Evolutionary conservation across 164 flowering plant genomes (phyloP).

Genomic region (Vitis rotundifolia): DNA sequence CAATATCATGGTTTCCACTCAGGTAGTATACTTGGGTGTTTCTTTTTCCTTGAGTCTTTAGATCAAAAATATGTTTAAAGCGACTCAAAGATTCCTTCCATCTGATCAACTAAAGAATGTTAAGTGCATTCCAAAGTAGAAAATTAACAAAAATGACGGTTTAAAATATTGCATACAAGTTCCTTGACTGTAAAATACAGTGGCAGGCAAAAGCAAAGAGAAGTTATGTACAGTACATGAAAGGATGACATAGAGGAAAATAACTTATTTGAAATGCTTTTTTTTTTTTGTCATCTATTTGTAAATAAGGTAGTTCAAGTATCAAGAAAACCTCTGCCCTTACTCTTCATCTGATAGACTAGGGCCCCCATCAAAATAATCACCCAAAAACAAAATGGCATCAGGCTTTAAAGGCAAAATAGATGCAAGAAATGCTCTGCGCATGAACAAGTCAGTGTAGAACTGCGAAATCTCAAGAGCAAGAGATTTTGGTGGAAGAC

Average conservation of each 20-base stretch:
- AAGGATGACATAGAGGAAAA: too few relatives aligned
- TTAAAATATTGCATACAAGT: not conserved
- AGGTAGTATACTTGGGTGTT: constrained; percentile 49
- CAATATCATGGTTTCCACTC: constrained; percentile 92
- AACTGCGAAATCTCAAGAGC: constrained; percentile 70
- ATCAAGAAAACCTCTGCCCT: constrained; percentile 27
- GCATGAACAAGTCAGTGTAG: constrained; percentile 86
- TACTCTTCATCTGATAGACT: constrained; percentile 83
- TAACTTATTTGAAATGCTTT: too few relatives aligned
- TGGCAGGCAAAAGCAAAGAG: too few relatives aligned
- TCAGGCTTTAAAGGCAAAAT: constrained; percentile 79
- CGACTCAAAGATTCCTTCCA: constrained; percentile 89
- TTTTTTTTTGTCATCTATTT: not conserved
- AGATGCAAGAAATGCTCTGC: constrained; percentile 70
- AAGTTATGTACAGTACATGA: too few relatives aligned
- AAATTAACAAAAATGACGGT: not conserved
- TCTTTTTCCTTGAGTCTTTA: constrained; percentile 36
- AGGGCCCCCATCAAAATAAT: constrained; percentile 88
- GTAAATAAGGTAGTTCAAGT: not conserved
- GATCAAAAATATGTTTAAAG: constrained; percentile 71
- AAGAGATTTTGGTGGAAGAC: constrained; percentile 68
- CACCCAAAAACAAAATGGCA: constrained; percentile 80
- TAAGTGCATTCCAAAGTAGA: constrained; percentile 5
- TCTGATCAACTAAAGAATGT: constrained; percentile 39
- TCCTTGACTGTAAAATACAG: not conserved